Conservation (phyloP, 2,329 filamentous ascomycete species). For the Cladophialophora immunda region DNA sequence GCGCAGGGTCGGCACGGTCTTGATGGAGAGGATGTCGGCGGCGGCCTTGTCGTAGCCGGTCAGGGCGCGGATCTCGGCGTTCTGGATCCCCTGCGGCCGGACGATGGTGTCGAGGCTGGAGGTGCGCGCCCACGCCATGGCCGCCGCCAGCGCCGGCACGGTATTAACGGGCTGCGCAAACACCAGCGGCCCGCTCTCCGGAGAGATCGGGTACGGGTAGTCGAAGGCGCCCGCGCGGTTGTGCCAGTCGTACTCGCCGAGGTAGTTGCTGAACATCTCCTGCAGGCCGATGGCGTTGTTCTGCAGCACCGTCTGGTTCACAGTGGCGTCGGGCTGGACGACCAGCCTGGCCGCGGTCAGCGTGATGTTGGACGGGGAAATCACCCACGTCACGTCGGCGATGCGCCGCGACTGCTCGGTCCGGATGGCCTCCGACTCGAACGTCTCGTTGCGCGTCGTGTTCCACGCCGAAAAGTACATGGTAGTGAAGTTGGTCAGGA, state of each 20-base stretch:
- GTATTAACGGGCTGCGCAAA: slow-evolving; percentile 27
- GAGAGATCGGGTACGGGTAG: slow-evolving; percentile 21
- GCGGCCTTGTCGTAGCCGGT: slow-evolving; percentile 25
- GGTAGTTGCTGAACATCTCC: slow-evolving; percentile 26
- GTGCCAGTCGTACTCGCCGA: slow-evolving; percentile 33
- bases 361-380: slow-evolving; percentile 28
- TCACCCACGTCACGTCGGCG: slow-evolving; percentile 28
- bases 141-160: slow-evolving; percentile 25
- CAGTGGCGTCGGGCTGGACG: slow-evolving; percentile 4
- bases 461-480: slow-evolving; percentile 33
- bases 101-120: slow-evolving; percentile 24
- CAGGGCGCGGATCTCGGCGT: slow-evolving; percentile 1
- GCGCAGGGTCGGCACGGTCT: slow-evolving; percentile 20
- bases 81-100: slow-evolving; percentile 20
- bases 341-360: slow-evolving; percentile 14
- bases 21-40: slow-evolving; percentile 13
- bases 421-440: slow-evolving; percentile 30
- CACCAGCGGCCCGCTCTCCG: slow-evolving; percentile 1
- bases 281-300: slow-evolving; percentile 24
- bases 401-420: slow-evolving; percentile 25
- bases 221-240: slow-evolving; percentile 26
- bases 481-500: slow-evolving; percentile 26
- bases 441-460: slow-evolving; percentile 29
- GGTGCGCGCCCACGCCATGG: slow-evolving; percentile 34
- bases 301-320: slow-evolving; percentile 23